phyloP scores from a whole-genome alignment of 441 rosid genomes.

The Iberis amara region DNA sequence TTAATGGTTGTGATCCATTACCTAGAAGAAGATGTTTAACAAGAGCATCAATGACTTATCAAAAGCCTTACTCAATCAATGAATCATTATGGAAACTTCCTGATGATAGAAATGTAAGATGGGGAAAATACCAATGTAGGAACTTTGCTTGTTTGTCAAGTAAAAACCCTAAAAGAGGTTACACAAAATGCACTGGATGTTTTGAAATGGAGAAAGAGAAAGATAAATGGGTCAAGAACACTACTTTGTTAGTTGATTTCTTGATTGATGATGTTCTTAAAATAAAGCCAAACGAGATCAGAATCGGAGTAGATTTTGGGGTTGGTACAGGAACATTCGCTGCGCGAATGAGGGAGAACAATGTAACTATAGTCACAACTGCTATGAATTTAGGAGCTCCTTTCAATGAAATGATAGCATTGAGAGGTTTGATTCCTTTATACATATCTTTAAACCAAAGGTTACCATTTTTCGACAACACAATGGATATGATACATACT shows the following conservation, averaged over 20 bases:
- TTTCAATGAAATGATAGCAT: conserved; percentile 72
- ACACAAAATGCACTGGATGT: conserved; percentile 67
- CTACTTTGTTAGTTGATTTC: conserved; percentile 46
- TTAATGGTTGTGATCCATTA: conserved; percentile 72
- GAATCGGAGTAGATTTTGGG: conserved; percentile 66
- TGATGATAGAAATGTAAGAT: conserved; percentile 70
- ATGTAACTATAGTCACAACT: conserved; percentile 68
- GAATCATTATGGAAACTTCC: conserved; percentile 82
- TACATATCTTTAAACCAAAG: conserved; percentile 71
- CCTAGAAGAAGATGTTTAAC: conserved; percentile 78
- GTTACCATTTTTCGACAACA: conserved; percentile 80
- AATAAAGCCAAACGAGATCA: conserved; percentile 53
- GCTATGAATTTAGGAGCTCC: conserved; percentile 84
- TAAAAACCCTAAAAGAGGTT: conserved; percentile 63
- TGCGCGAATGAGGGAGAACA: conserved; percentile 73
- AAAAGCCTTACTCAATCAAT: conserved; percentile 64
- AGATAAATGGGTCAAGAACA: conserved; percentile 57
- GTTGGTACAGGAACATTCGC: conserved; percentile 84
- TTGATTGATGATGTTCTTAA: conserved; percentile 50
- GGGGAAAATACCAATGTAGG: conserved; percentile 77
- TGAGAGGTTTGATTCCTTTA: conserved; percentile 69
- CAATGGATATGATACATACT: conserved; percentile 81
- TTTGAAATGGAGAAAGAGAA: conserved; percentile 87
- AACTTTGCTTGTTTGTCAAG: conserved; percentile 57
- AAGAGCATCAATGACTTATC: conserved; percentile 72